A percentile compares a stretch with the other conserved stretches of the same genome.
Conservation (phyloP, 768 basidiomycete genomes). For the Boletus tylopilopsis region DNA sequence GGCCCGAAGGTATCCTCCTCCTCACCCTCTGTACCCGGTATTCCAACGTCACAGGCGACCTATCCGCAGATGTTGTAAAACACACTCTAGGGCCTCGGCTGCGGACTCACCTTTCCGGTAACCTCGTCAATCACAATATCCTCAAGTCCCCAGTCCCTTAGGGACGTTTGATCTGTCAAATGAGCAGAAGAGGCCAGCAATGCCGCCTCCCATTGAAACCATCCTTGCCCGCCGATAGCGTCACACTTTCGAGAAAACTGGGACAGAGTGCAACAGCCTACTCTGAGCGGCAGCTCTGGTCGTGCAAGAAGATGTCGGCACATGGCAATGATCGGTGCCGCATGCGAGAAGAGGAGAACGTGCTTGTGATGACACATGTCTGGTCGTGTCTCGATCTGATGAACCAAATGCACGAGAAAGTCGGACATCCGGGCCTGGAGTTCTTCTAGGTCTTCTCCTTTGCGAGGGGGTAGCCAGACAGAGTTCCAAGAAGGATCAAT, state of each 20-base stretch:
- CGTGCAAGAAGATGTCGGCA: constrained; percentile 55
- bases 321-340: constrained; percentile 69
- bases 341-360: constrained; percentile 68
- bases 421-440: constrained; percentile 58
- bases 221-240: constrained; percentile 31
- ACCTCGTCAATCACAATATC: constrained; percentile 50
- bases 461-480: constrained; percentile 66
- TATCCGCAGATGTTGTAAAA: constrained; percentile 23
- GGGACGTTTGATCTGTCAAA: constrained; percentile 48
- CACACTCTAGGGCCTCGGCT: neutral
- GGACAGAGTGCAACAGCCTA: constrained; percentile 76
- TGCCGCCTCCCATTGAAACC: constrained; percentile 41
- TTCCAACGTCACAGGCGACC: constrained; percentile 71
- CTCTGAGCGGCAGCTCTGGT: constrained; percentile 48
- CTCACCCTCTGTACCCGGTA: constrained; percentile 62
- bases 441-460: constrained; percentile 63
- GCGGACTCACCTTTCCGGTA: constrained; percentile 52
- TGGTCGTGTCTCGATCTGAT: constrained; percentile 45
- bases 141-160: constrained; percentile 80
- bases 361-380: constrained; percentile 40
- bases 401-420: constrained; percentile 49
- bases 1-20: constrained; percentile 54
- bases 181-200: constrained; percentile 55
- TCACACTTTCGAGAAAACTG: constrained; percentile 42
- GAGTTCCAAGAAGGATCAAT: constrained; percentile 65